phyloP scores from a whole-genome alignment of 2,329 filamentous ascomycete species.

The Phialophora expanda region DNA sequence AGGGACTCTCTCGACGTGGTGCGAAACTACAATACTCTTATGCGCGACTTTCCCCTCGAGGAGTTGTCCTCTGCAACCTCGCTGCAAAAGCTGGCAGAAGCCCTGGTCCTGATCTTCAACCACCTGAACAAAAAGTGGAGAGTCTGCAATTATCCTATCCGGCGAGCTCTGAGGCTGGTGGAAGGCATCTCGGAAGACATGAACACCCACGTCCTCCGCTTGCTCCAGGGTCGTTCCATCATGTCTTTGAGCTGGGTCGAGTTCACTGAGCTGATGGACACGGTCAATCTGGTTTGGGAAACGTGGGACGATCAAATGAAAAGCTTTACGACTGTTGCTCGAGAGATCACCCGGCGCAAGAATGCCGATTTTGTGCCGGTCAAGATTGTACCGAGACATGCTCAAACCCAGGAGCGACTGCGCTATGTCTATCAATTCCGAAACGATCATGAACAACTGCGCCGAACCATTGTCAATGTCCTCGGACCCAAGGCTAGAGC shows the following conservation, averaged over 20 bases:
- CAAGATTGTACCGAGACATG: slow-evolving; percentile 88
- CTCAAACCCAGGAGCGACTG: slow-evolving; percentile 84
- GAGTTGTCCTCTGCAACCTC: slow-evolving; percentile 92
- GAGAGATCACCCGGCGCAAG: slow-evolving; percentile 88
- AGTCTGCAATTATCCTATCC: slow-evolving; percentile 93
- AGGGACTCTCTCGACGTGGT: slow-evolving; percentile 96
- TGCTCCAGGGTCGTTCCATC: slow-evolving; percentile 83
- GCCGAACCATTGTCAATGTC: slow-evolving; percentile 96
- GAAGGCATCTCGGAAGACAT: slow-evolving; percentile 95
- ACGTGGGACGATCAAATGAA: slow-evolving; percentile 96
- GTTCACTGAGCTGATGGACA: slow-evolving; percentile 83
- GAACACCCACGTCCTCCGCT: slow-evolving; percentile 80
- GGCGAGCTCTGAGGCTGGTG: slow-evolving; percentile 87
- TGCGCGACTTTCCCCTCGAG: slow-evolving; percentile 96
- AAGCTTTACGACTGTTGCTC: slow-evolving; percentile 96
- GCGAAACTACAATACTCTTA: slow-evolving; percentile 97
- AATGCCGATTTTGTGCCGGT: slow-evolving; percentile 99
- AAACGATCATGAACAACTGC: slow-evolving; percentile 95
- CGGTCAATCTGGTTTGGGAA: slow-evolving; percentile 82
- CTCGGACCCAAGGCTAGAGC: slow-evolving; percentile 74
- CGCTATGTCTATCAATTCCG: slow-evolving; percentile 95
- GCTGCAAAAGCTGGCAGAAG: slow-evolving; percentile 84
- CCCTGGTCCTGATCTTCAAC: slow-evolving; percentile 84
- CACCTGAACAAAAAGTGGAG: slow-evolving; percentile 98
- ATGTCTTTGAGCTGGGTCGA: slow-evolving; percentile 93